These are phyloP conservation scores for Helicocarpus griseus DNA, from an alignment of 2,329 filamentous ascomycete genomes.

Conservation along the genomic window DNA sequence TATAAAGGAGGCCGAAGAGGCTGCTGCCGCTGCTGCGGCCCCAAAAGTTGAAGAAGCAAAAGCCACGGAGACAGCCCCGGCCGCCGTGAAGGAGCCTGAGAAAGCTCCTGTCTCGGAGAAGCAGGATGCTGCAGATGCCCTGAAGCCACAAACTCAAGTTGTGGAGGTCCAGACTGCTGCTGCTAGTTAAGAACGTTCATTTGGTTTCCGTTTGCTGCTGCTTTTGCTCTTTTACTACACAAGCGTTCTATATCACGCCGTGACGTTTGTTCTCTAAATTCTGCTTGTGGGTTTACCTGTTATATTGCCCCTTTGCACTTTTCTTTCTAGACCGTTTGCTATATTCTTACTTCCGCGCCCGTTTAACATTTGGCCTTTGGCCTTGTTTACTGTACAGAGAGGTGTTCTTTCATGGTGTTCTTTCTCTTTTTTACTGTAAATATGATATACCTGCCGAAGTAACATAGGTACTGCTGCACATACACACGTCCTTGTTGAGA, in stretches of 20 bases:
- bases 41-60: neutral
- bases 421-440: neutral
- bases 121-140: neutral
- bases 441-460: neutral
- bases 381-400: neutral
- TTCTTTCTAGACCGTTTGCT: neutral
- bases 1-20: constrained; percentile 21
- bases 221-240: neutral
- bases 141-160: neutral
- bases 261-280: neutral
- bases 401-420: neutral
- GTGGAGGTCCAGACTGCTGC: neutral
- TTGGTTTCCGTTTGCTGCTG: neutral
- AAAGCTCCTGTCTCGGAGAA: neutral
- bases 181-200: neutral
- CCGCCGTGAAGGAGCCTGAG: neutral
- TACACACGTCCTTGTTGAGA: neutral
- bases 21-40: neutral
- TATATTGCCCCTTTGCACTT: neutral
- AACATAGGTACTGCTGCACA: neutral
- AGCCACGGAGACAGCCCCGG: neutral
- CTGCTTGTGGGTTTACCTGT: neutral
- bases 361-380: neutral
- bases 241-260: neutral
- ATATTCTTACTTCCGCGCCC: neutral